Base-by-base conservation (phyloP, 1,284 basidiomycete species). In the Ganoderma lingzhi region DNA sequence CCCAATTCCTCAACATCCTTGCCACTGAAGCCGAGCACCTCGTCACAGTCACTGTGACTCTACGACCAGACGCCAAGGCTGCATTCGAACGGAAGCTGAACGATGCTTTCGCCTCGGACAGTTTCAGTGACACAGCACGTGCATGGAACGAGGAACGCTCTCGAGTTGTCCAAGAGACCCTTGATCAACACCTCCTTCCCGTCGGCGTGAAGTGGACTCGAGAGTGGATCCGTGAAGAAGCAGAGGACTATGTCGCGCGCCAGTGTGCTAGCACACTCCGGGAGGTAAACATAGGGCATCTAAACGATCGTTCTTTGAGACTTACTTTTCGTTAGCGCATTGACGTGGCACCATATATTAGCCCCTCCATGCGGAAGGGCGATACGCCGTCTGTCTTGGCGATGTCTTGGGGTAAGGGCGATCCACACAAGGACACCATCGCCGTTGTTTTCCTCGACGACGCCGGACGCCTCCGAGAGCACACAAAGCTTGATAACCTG, bases 61-160 rank as follows among this genome's bases (percentile, higher is more conserved):
- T 98, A 23, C 87, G 89, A n/a, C 82, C 88, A 8, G 87, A 89
- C 3, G 84, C 86, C 17, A 88, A 90, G 74, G 82, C 87, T 39
- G 82, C 84, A 19, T 91, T 98, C 72, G 90, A 93, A 77, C 88
- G 90, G 39, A 84, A 88, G 55, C 84, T 99, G n/a, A 87, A 87
- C 64, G 90, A 93, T 70, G 94, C 95, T 6, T 96, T 96, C 79
- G 87, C 89, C 51, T 96, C 96, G 9, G 95, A 96, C 76, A 93
- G 91, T 67, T 94, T 93, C 77, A 94, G 93, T 68, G 95, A 97
- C 70, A 88, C 92, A 9, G 92, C 95, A 1, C 90, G 91, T 72
- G 89, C 91, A n/a, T 99, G 98, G 98, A 99, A 99, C 78, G 92
- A 89, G 64, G 89, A 97, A 75, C 90, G 98, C 61, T 86, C 89